These are phyloP conservation scores for Galeopsis tetrahit DNA, from an alignment of 257 asterid species.

Conservation along the genomic window DNA sequence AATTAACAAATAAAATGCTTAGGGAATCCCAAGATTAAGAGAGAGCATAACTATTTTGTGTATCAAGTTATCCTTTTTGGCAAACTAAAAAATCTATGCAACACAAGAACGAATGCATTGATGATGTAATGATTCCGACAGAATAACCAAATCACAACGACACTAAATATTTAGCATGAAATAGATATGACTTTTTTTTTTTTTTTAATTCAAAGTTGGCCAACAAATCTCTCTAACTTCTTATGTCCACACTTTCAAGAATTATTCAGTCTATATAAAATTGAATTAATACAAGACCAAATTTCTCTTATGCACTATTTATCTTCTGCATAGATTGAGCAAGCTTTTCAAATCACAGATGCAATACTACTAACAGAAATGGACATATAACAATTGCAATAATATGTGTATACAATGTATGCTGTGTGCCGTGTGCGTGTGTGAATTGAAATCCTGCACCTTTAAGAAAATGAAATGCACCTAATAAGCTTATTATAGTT, in stretches of 20 bases:
- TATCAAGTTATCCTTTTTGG: constrained; percentile 4
- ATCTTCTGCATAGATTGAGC: constrained; percentile 24
- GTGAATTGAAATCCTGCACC: constrained; percentile 1
- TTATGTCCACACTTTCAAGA: constrained; percentile 24
- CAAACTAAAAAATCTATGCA: constrained; percentile 3
- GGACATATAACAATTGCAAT: constrained; percentile 3
- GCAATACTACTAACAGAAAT: constrained; percentile 9
- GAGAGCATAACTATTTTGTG: constrained; percentile 14
- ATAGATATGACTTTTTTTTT: constrained; percentile 30
- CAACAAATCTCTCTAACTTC: constrained; percentile 38
- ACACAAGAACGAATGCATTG: constrained; percentile 8
- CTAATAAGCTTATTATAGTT: constrained; percentile 12
- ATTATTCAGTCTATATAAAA: constrained; percentile 9
- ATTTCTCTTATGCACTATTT: constrained; percentile 3
- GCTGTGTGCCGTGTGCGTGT: background rate
- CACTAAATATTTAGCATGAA: constrained; percentile 2
- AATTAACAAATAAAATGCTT: constrained; percentile 9
- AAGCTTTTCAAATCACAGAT: constrained; percentile 2
- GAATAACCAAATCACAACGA: constrained; percentile 9
- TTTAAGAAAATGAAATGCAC: constrained; percentile 21
- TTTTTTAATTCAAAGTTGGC: constrained; percentile 40
- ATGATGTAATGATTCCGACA: constrained; percentile 17
- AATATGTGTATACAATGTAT: too few relatives aligned
- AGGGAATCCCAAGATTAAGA: background rate
- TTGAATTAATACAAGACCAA: background rate